These are phyloP conservation scores for Aspergillus neotritici DNA, from an alignment of 2,329 filamentous ascomycete genomes.

Conservation along the genomic window DNA sequence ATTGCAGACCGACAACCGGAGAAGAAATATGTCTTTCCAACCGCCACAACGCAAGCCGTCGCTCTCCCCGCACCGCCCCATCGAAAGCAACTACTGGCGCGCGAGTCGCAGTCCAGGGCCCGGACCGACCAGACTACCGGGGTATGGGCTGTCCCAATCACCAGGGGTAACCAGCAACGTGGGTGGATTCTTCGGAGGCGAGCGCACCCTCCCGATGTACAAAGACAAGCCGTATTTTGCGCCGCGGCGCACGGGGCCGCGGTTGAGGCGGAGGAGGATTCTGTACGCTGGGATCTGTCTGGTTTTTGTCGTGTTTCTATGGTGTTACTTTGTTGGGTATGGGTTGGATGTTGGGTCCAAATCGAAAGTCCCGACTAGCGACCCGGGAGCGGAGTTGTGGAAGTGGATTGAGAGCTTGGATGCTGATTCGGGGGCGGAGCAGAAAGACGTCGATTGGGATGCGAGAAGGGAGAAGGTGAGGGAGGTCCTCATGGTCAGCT, in stretches of 20 bases:
- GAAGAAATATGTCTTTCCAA: slow-evolving; percentile 48
- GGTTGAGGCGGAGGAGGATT: slow-evolving; percentile 61
- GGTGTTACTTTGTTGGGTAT: slow-evolving; percentile 50
- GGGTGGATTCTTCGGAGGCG: slow-evolving; percentile 58
- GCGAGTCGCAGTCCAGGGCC: slow-evolving; percentile 43
- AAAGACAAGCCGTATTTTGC: slow-evolving; percentile 89
- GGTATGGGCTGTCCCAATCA: slow-evolving; percentile 33
- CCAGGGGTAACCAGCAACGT: slow-evolving; percentile 57
- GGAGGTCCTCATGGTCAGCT: slow-evolving; percentile 85
- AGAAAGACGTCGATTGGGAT: slow-evolving; percentile 61
- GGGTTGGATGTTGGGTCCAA: slow-evolving; percentile 13
- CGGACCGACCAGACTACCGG: slow-evolving; percentile 38
- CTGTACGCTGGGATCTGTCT: slow-evolving; percentile 50
- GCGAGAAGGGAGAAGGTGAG: slow-evolving; percentile 73
- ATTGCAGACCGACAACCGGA: slow-evolving; percentile 1
- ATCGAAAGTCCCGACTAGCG: slow-evolving; percentile 22
- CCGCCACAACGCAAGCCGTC: slow-evolving; percentile 65
- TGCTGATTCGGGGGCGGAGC: slow-evolving; percentile 27
- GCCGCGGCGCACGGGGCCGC: slow-evolving; percentile 50
- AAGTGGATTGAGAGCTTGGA: slow-evolving; percentile 53
- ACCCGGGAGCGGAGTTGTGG: slow-evolving; percentile 45
- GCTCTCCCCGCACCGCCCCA: slow-evolving; percentile 58
- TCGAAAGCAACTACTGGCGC: slow-evolving; percentile 64
- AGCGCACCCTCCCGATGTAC: slow-evolving; percentile 79
- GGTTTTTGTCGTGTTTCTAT: slow-evolving; percentile 55